Percentiles rank a stretch among this genome's conserved stretches.
Conservation (phyloP, 352 stramenopile species). For the Phytopythium oedochilum region DNA sequence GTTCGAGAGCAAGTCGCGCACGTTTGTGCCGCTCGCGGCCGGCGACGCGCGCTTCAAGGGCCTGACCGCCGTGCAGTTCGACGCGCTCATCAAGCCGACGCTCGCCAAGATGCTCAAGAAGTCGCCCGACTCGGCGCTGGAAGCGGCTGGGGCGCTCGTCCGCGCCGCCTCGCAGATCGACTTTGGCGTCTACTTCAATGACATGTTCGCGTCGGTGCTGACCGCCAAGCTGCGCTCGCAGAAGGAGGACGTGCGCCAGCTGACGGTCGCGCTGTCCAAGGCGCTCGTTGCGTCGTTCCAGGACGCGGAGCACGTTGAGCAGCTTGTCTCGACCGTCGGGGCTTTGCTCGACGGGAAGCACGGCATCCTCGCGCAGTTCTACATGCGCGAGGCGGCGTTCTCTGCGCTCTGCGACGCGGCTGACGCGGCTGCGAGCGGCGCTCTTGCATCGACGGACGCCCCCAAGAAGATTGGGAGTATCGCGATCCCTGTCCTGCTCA, state of each 20-base stretch:
- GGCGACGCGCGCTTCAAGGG: slow-evolving; percentile 45
- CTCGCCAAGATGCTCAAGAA: slow-evolving; percentile 81
- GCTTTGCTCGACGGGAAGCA: slow-evolving; percentile 76
- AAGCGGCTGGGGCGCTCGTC: slow-evolving; percentile 51
- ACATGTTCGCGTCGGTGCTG: slow-evolving; percentile 68
- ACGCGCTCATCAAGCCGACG: slow-evolving; percentile 52
- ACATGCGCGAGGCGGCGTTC: slow-evolving; percentile 74
- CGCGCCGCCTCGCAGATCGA: slow-evolving; percentile 43
- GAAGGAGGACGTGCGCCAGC: slow-evolving; percentile 73
- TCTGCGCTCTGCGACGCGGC: slow-evolving; percentile 58
- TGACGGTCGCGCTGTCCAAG: slow-evolving; percentile 41
- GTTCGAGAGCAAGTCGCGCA: slow-evolving; percentile 69
- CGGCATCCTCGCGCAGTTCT: slow-evolving; percentile 85
- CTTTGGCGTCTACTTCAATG: slow-evolving; percentile 51
- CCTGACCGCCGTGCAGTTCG: slow-evolving; percentile 58
- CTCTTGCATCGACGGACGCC: slow-evolving; percentile 24
- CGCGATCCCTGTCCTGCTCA: slow-evolving; percentile 52
- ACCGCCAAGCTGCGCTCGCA: slow-evolving; percentile 72
- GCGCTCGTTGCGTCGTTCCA: slow-evolving; percentile 49
- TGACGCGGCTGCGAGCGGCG: slow-evolving; percentile 18
- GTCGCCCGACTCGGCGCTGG: slow-evolving; percentile 69
- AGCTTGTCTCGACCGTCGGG: slow-evolving; percentile 50
- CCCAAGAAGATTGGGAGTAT: slow-evolving; percentile 33
- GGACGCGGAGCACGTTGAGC: slow-evolving; percentile 42
- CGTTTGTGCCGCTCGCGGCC: slow-evolving; percentile 27